These are phyloP conservation scores for Daldinia concentrica DNA, from an alignment of 495 filamentous ascomycete genomes.

Conservation along the genomic window DNA sequence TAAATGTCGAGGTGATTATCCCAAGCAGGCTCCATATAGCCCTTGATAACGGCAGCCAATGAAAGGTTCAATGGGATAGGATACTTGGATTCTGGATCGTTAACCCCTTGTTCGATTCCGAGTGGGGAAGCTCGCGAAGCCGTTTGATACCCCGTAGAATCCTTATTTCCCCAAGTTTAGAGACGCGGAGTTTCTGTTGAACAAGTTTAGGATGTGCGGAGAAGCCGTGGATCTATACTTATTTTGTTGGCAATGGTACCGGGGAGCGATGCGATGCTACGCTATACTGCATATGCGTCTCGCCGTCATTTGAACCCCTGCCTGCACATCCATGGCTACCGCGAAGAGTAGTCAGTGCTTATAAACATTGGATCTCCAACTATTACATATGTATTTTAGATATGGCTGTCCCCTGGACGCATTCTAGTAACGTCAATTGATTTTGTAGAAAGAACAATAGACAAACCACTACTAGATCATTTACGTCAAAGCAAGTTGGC, in stretches of 20 bases:
- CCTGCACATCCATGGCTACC: conserved; percentile 2
- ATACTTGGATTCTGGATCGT: neutral
- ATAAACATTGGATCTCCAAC: conserved; percentile 25
- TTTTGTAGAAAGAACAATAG: neutral
- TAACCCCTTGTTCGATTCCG: neutral
- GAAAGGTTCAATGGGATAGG: neutral
- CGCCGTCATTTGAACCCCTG: conserved; percentile 10
- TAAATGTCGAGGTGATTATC: conserved; percentile 3
- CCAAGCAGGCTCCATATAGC: neutral
- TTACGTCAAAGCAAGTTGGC: conserved; percentile 4
- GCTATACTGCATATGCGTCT: conserved; percentile 15
- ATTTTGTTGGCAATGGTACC: conserved; percentile 2
- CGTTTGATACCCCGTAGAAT: conserved; percentile 12
- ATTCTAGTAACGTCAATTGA: neutral
- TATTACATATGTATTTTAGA: conserved; percentile 24
- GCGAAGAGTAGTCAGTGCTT: conserved; percentile 32
- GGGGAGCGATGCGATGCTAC: conserved; percentile 23
- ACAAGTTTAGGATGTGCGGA: conserved; percentile 24
- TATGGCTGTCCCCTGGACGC: neutral
- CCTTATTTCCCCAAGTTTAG: conserved; percentile 30
- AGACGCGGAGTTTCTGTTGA: conserved; percentile 13
- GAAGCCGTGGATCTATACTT: conserved; percentile 11
- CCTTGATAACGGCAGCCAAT: neutral
- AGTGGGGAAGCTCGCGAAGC: neutral
- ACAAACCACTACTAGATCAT: conserved; percentile 6